A percentile compares a stretch with the other conserved stretches of the same genome.
Evolutionary conservation across 768 basidiomycete species (phyloP).

Genomic region (Clavulina sp.): DNA sequence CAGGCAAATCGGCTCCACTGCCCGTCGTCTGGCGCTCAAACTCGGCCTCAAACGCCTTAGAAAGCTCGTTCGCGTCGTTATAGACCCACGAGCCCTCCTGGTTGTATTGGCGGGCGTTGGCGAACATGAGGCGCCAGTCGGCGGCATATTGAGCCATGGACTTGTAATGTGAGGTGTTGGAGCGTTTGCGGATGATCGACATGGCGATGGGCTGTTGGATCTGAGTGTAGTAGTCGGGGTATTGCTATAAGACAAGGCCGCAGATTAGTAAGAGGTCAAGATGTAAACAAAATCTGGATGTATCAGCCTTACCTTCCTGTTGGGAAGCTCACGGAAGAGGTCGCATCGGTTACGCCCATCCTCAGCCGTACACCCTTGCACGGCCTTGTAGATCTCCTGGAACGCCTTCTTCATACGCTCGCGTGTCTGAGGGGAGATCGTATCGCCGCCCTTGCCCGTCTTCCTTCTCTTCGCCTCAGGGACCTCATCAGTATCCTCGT

Average conservation of each 20-base stretch:
- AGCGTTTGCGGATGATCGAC: conserved; percentile 66
- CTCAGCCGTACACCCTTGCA: conserved; percentile 51
- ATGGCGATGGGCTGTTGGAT: conserved; percentile 81
- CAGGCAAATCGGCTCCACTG: conserved; percentile 43
- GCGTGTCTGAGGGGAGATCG: conserved; percentile 28
- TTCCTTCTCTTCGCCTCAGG: conserved; percentile 79
- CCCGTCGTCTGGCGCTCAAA: conserved; percentile 48
- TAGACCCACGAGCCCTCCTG: conserved; percentile 93
- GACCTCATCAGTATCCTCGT: conserved; percentile 55
- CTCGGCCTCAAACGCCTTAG: conserved; percentile 63
- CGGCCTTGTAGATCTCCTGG: conserved; percentile 55
- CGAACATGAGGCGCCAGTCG: conserved; percentile 84
- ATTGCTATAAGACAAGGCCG: conserved; percentile 33
- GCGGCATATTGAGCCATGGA: conserved; percentile 48
- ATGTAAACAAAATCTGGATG: background rate
- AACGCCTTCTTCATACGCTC: conserved; percentile 74
- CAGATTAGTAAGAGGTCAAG: conserved; percentile 9
- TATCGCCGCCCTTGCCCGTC: conserved; percentile 30
- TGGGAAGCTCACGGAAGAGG: conserved; percentile 75
- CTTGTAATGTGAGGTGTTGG: conserved; percentile 51
- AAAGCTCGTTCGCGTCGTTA: conserved; percentile 85
- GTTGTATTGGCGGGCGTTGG: conserved; percentile 86
- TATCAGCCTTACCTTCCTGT: conserved; percentile 33
- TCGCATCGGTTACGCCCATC: conserved; percentile 68
- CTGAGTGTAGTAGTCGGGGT: conserved; percentile 83